Percentiles rank a stretch among this genome's conserved stretches.
Evolutionary conservation across 768 basidiomycete genomes (phyloP).

Genomic region (Phaffia tasmanica): DNA sequence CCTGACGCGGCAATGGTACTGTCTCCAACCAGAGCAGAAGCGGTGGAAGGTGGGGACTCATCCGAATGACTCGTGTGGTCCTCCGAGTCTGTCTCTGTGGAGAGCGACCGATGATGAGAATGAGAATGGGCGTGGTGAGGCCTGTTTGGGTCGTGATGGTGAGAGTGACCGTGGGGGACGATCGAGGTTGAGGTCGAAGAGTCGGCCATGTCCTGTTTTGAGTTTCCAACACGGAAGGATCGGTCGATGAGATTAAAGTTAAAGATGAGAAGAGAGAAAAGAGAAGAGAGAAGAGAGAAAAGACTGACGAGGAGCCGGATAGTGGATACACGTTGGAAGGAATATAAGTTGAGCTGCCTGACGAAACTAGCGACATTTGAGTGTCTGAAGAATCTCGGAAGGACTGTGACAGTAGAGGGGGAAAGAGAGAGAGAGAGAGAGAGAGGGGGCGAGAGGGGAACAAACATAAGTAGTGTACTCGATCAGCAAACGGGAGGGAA

Average conservation of each 20-base stretch:
- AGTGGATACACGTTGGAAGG: conserved; percentile 25
- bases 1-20: conserved; percentile 13
- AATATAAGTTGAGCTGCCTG: conserved; percentile 24
- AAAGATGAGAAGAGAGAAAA: too few relatives aligned
- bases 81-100: conserved; percentile 12
- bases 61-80: conserved; percentile 14
- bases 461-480: too few relatives aligned
- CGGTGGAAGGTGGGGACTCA: background rate
- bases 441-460: too few relatives aligned
- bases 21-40: background rate
- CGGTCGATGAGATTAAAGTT: background rate
- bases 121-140: background rate
- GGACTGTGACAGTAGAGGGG: conserved; percentile 15
- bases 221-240: too few relatives aligned
- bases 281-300: background rate
- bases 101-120: too few relatives aligned
- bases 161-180: conserved; percentile 2
- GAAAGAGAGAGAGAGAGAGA: background rate
- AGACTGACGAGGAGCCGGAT: conserved; percentile 25
- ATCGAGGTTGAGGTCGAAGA: conserved; percentile 19
- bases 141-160: background rate
- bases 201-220: conserved; percentile 23
- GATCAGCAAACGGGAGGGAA: background rate
- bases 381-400: conserved; percentile 28
- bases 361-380: conserved; percentile 27